These are phyloP conservation scores for Rhizopogon salebrosus DNA, from an alignment of 768 basidiomycete genomes.

Conservation along the genomic window DNA sequence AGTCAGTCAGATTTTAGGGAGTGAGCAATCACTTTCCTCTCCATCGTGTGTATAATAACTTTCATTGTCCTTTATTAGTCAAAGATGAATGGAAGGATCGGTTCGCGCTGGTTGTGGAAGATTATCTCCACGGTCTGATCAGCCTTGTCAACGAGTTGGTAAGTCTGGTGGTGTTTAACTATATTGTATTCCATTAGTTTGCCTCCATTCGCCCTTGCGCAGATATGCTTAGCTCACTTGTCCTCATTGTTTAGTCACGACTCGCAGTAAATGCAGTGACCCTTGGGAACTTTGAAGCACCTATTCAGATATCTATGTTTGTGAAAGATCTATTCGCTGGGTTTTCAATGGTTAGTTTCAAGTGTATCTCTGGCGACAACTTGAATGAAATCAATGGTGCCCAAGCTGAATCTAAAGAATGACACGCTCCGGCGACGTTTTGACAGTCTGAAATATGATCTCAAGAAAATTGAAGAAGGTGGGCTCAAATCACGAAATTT, in stretches of 20 bases:
- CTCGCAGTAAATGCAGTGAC: constrained; percentile 81
- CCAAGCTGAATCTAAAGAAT: constrained; percentile 79
- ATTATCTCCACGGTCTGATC: constrained; percentile 79
- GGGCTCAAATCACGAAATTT: constrained; percentile 9
- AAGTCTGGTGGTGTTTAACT: constrained; percentile 15
- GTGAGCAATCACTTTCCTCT: constrained; percentile 39
- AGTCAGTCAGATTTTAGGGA: constrained; percentile 54
- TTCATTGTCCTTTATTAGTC: constrained; percentile 38
- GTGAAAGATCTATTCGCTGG: constrained; percentile 81
- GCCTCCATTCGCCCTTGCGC: not conserved
- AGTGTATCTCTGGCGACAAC: not conserved
- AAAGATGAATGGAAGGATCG: constrained; percentile 66
- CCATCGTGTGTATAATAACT: not conserved
- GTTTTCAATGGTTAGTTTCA: constrained; percentile 63
- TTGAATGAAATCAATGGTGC: not conserved
- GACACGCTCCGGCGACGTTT: constrained; percentile 70
- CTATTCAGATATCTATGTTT: constrained; percentile 70
- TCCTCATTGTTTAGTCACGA: constrained; percentile 48
- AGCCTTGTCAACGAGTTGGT: constrained; percentile 78
- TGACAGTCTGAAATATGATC: constrained; percentile 80
- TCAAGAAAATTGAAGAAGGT: constrained; percentile 90
- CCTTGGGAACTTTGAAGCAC: constrained; percentile 73
- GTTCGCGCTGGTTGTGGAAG: constrained; percentile 61
- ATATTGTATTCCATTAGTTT: not conserved
- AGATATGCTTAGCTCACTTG: constrained; percentile 4